Evolutionary conservation across 306 rosid genomes (phyloP).

Genomic region (Oemleria cerasiformis): DNA sequence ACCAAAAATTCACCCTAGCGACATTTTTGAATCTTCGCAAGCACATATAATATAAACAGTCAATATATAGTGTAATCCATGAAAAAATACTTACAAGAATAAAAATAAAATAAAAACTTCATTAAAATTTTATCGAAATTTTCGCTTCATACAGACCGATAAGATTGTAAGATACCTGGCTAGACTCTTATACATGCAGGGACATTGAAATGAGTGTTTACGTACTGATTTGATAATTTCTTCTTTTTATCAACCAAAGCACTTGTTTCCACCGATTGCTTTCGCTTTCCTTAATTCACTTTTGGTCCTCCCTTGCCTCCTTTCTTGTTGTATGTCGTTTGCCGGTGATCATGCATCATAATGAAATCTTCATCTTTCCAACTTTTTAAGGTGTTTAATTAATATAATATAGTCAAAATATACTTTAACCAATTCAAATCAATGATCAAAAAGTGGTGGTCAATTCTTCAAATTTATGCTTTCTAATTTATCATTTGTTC

Average conservation of each 20-base stretch:
- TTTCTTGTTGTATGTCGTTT: not conserved
- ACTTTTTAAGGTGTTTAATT: not conserved
- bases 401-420: not conserved
- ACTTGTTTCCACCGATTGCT: not conserved
- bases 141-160: no score
- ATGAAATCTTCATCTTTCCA: not conserved
- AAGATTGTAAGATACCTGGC: no score
- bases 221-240: not conserved
- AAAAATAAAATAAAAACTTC: no score
- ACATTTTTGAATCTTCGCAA: no score
- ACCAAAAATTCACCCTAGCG: not conserved
- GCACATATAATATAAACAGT: no score
- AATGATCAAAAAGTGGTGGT: conserved; percentile 20
- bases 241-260: not conserved
- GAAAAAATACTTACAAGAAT: no score
- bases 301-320: not conserved
- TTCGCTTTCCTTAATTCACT: not conserved
- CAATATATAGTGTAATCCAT: no score
- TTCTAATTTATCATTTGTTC: not conserved
- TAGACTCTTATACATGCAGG: not conserved
- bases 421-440: not conserved
- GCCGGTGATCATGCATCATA: not conserved
- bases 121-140: no score
- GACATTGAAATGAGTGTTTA: not conserved
- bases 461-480: conserved; percentile 5